These are phyloP conservation scores for Leptodontidium sp. DNA, from an alignment of 2,329 filamentous ascomycete species.

Conservation along the genomic window DNA sequence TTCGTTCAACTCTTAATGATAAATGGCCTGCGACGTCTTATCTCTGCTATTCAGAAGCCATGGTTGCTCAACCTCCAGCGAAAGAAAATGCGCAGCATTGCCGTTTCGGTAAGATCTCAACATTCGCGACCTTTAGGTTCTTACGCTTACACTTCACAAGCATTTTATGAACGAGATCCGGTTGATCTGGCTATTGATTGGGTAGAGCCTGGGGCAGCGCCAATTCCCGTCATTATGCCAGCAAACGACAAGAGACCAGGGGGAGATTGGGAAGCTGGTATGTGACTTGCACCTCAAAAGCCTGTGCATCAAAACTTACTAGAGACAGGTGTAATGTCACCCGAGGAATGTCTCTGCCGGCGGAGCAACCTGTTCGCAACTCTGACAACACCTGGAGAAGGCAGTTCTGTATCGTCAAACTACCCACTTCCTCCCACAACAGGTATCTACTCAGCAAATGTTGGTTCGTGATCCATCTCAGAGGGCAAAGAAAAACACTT, in stretches of 20 bases:
- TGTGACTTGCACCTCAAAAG: slow-evolving; percentile 28
- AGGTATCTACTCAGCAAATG: slow-evolving; percentile 73
- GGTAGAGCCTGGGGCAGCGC: slow-evolving; percentile 46
- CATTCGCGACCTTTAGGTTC: neutral
- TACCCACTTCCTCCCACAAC: slow-evolving; percentile 77
- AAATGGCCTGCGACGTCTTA: slow-evolving; percentile 66
- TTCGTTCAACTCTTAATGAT: slow-evolving; percentile 63
- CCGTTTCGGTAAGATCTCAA: slow-evolving; percentile 54
- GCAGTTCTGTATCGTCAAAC: slow-evolving; percentile 56
- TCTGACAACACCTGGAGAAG: slow-evolving; percentile 66
- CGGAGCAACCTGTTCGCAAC: slow-evolving; percentile 77
- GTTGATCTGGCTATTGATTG: slow-evolving; percentile 68
- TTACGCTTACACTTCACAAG: slow-evolving; percentile 27
- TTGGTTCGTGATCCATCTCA: slow-evolving; percentile 58
- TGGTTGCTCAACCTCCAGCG: slow-evolving; percentile 46
- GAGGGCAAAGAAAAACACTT: neutral
- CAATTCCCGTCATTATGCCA: slow-evolving; percentile 48
- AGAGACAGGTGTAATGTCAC: slow-evolving; percentile 61
- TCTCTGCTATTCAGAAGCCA: slow-evolving; percentile 56
- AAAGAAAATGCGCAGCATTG: slow-evolving; percentile 41
- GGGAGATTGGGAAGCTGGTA: slow-evolving; percentile 79
- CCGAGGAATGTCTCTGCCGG: slow-evolving; percentile 77
- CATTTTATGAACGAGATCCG: slow-evolving; percentile 64
- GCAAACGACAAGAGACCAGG: slow-evolving; percentile 80
- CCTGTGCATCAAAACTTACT: slow-evolving; percentile 20